phyloP scores from a whole-genome alignment of 1,139 yeast species.

The Debaryomyces sp. region DNA sequence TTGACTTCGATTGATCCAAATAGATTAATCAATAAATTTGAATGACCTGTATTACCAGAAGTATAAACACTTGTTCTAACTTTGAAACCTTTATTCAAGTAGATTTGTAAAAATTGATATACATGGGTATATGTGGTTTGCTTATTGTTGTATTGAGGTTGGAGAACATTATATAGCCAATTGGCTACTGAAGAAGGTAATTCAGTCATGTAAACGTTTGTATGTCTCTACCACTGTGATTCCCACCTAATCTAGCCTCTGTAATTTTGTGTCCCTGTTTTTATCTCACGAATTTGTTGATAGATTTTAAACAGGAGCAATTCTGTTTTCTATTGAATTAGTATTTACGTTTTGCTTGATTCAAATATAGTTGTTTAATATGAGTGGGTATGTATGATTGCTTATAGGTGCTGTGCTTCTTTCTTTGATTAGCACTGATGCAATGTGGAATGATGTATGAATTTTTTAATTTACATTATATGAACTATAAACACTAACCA shows the following conservation, averaged over 20 bases:
- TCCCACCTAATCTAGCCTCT: background rate
- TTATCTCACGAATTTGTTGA: slow-evolving; percentile 1
- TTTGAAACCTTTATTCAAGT: slow-evolving; percentile 40
- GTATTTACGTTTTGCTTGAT: background rate
- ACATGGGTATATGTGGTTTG: slow-evolving; percentile 63
- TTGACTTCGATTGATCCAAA: slow-evolving; percentile 55
- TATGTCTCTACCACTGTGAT: background rate
- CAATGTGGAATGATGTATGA: background rate
- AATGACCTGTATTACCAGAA: slow-evolving; percentile 53
- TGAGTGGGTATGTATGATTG: slow-evolving; percentile 34
- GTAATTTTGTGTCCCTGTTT: slow-evolving; percentile 6
- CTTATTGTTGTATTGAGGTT: slow-evolving; percentile 54
- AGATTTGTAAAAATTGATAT: slow-evolving; percentile 53
- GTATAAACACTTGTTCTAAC: slow-evolving; percentile 77
- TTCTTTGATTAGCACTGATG: background rate
- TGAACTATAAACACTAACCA: slow-evolving; percentile 5
- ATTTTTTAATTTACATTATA: background rate
- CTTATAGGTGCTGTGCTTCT: background rate
- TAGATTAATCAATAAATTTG: slow-evolving; percentile 63
- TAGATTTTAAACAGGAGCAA: background rate
- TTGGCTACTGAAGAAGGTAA: slow-evolving; percentile 40
- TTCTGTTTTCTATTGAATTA: background rate
- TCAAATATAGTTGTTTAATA: slow-evolving; percentile 3
- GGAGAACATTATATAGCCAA: slow-evolving; percentile 49
- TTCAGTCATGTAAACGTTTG: slow-evolving; percentile 20